phyloP scores from a whole-genome alignment of 2,329 filamentous ascomycete genomes.

The Nigrospora sphaerica region DNA sequence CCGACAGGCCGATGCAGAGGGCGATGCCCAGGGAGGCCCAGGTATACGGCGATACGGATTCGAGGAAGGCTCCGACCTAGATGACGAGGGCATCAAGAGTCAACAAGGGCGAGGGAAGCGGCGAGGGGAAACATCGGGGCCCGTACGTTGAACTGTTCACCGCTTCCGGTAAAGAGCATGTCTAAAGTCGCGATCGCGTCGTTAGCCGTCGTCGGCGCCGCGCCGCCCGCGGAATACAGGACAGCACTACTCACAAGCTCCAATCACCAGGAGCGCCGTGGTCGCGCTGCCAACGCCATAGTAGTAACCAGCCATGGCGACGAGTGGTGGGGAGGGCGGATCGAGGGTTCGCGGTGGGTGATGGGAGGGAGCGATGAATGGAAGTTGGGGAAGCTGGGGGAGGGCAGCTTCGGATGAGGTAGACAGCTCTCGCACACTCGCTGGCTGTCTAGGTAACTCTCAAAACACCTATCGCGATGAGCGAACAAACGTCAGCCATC shows the following conservation, averaged over 20 bases:
- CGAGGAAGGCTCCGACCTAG: slow-evolving; percentile 87
- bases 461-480: background rate
- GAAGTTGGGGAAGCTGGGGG: background rate
- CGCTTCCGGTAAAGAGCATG: slow-evolving; percentile 96
- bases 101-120: no score
- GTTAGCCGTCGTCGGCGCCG: background rate
- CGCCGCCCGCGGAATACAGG: background rate
- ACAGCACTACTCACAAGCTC: slow-evolving; percentile 5
- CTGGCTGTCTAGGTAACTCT: no score
- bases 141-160: slow-evolving; percentile 88
- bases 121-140: background rate
- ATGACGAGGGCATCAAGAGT: slow-evolving; percentile 5
- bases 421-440: background rate
- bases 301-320: background rate
- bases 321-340: background rate
- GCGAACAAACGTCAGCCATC: background rate
- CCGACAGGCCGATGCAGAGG: slow-evolving; percentile 91
- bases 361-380: background rate
- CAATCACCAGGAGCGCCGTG: slow-evolving; percentile 7
- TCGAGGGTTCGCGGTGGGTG: background rate
- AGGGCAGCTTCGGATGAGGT: background rate
- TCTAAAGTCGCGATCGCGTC: slow-evolving; percentile 45
- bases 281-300: slow-evolving; percentile 8
- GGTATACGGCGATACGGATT: slow-evolving; percentile 86
- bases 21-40: slow-evolving; percentile 90